Evolutionary conservation across 345 rosid genomes (phyloP).

Genomic region (Bruguiera parviflora): DNA sequence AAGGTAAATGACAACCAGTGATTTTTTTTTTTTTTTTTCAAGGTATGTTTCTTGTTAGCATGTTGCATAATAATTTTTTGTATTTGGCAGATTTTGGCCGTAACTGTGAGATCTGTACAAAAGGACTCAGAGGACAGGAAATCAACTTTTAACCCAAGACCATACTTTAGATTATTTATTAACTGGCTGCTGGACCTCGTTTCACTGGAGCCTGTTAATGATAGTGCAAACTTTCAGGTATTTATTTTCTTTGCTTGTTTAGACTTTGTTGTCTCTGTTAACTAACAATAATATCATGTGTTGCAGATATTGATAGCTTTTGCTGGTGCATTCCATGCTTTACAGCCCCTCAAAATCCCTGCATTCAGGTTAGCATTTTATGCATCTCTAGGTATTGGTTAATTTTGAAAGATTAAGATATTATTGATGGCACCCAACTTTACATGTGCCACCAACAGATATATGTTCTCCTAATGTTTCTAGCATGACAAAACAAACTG

Average conservation of each 20-base stretch:
- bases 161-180: constrained; percentile 70
- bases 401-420: too few species aligned
- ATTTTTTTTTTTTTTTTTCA: neutral
- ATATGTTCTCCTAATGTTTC: too few species aligned
- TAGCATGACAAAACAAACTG: too few species aligned
- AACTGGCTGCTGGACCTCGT: constrained; percentile 76
- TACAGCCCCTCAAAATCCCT: constrained; percentile 92
- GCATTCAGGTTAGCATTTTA: constrained; percentile 68
- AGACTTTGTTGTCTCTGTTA: neutral
- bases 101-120: constrained; percentile 70
- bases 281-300: constrained; percentile 20
- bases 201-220: constrained; percentile 56
- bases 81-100: constrained; percentile 58
- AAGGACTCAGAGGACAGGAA: constrained; percentile 87
- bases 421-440: too few species aligned
- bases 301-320: constrained; percentile 79
- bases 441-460: too few species aligned
- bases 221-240: constrained; percentile 81
- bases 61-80: constrained; percentile 5
- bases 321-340: constrained; percentile 78
- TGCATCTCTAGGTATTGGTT: too few species aligned
- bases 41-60: neutral
- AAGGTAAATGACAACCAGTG: constrained; percentile 43
- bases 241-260: constrained; percentile 8
- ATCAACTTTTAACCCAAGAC: constrained; percentile 58